These are phyloP conservation scores for Candida endomychidarum DNA, from an alignment of 805 yeast species.

Conservation along the genomic window DNA sequence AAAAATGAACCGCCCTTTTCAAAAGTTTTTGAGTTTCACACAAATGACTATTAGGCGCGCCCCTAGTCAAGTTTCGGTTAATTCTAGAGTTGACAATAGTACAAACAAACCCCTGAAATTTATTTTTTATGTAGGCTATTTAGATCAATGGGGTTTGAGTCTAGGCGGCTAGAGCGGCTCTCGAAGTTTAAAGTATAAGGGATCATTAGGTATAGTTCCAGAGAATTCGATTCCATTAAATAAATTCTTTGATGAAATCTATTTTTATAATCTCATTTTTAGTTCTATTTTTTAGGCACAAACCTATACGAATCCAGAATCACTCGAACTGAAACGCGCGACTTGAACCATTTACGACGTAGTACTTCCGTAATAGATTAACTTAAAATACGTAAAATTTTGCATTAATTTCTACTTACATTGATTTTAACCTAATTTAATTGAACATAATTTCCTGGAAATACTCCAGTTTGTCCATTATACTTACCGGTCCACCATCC, in stretches of 20 bases:
- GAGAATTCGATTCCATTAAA: too few species aligned
- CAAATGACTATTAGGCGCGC: constrained; percentile 7
- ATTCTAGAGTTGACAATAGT: constrained; percentile 1
- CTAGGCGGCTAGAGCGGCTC: too few species aligned
- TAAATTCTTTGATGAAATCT: too few species aligned
- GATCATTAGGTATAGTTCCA: too few species aligned
- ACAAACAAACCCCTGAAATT: neutral
- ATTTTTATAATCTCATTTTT: constrained; percentile 1
- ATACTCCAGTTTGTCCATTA: constrained; percentile 85
- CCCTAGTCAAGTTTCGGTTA: constrained; percentile 7
- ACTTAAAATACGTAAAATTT: too few species aligned
- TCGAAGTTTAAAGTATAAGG: too few species aligned
- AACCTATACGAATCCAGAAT: constrained; percentile 1
- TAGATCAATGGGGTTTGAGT: neutral
- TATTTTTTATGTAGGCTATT: neutral
- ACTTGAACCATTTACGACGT: neutral
- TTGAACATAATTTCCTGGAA: constrained; percentile 96
- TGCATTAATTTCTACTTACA: neutral
- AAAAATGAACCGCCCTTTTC: constrained; percentile 5
- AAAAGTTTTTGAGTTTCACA: constrained; percentile 5
- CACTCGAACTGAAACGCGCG: constrained; percentile 5
- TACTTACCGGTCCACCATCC: constrained; percentile 98
- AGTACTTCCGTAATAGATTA: too few species aligned
- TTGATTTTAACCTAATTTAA: constrained; percentile 35
- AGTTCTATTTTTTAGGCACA: constrained; percentile 1